Base-by-base conservation (phyloP, 441 rosid genomes). In the Croton laevigatus region DNA sequence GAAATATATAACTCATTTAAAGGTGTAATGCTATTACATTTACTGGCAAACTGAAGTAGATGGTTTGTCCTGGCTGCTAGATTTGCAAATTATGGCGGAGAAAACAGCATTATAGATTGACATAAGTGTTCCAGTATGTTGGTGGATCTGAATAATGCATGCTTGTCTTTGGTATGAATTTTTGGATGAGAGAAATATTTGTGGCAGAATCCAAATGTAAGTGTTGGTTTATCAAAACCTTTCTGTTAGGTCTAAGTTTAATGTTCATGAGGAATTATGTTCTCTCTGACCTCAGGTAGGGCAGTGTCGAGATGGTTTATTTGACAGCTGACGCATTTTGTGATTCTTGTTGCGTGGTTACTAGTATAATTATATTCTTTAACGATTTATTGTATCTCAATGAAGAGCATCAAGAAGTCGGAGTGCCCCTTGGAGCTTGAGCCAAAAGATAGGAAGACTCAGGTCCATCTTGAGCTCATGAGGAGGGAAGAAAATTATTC, bases 391-490 rank as follows among this genome's bases (percentile, higher is more conserved):
- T 45, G 42, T 22, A 34, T 57, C 63, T 14, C 42, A n/a, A 61
- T 74, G 77, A 80, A 95, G 99, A 95, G 97, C 78, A 93, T 95
- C 79, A 83, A 81, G 75, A 89, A 82, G 62, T 93, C 98, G 22
- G 99, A 95, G 82, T 95, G 99, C 74, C 99, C 99, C 3, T 80
- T 73, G 72, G 99, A 93, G 90, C 99, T 95, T 34, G 91, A 88
- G 81, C 96, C 96, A 40, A 88, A 86, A 0, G 93, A 92, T 82
- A 81, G 78, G 73, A 89, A 90, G 80, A 79, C 97, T 11, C 70
- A 88, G 19, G 96, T 93, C 64, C 93, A 89, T 79, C 96, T 93
- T 64, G 87, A 89, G 73, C 86, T 95, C 70, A 87, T 86, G 73
- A 85, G 90, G 78, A 85, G 87, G 76, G 93, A 88, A 27, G 97